Conservation (phyloP, 352 stramenopile genomes). For the Globisporangium echinulatum region DNA sequence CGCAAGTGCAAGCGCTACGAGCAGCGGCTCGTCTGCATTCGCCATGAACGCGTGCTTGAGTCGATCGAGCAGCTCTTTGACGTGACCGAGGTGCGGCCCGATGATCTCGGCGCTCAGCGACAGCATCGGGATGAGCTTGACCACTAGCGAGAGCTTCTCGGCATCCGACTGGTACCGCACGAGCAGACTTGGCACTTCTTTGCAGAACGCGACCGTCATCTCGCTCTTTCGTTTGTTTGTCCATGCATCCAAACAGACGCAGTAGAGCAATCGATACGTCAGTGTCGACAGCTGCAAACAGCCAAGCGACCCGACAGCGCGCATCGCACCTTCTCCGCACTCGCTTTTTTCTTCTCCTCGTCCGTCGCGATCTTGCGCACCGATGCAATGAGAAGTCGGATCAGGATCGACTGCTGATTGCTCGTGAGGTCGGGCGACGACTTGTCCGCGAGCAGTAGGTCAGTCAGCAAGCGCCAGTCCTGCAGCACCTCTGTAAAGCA, state of each 20-base stretch:
- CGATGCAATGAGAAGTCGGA: slow-evolving; percentile 62
- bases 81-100: slow-evolving; percentile 55
- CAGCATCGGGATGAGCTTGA: slow-evolving; percentile 73
- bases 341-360: slow-evolving; percentile 41
- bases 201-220: slow-evolving; percentile 73
- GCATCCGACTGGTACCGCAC: slow-evolving; percentile 70
- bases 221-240: slow-evolving; percentile 38
- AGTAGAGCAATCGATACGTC: not conserved
- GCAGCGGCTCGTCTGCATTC: slow-evolving; percentile 60
- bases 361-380: slow-evolving; percentile 51
- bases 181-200: slow-evolving; percentile 73
- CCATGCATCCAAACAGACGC: not conserved
- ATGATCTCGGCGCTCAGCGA: slow-evolving; percentile 53
- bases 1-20: slow-evolving; percentile 59
- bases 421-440: slow-evolving; percentile 70
- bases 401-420: slow-evolving; percentile 74
- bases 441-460: slow-evolving; percentile 74
- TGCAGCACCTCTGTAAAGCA: slow-evolving; percentile 64
- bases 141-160: slow-evolving; percentile 68
- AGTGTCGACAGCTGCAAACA: no score
- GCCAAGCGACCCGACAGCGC: no score
- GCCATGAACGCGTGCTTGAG: slow-evolving; percentile 64
- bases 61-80: slow-evolving; percentile 71
- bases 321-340: slow-evolving; percentile 19
- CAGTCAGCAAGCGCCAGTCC: slow-evolving; percentile 71